These are phyloP conservation scores for Bacidia gigantensis DNA, from an alignment of 495 filamentous ascomycete genomes.

Conservation along the genomic window DNA sequence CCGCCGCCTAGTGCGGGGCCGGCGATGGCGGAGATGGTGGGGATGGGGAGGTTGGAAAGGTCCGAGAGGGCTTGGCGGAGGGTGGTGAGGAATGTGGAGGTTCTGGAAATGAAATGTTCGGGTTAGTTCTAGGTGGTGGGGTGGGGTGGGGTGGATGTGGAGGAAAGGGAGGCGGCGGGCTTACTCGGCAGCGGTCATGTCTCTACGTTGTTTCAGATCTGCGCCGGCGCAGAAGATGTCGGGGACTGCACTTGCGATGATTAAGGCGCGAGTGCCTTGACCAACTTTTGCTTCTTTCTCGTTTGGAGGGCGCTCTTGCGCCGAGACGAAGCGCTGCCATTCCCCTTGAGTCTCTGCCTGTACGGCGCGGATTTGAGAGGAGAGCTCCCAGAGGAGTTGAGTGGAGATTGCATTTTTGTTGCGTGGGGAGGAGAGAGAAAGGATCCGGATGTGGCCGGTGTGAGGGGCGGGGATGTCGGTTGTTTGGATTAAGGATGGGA, in stretches of 20 bases:
- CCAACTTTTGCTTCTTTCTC: slow-evolving; percentile 27
- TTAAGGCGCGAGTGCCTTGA: slow-evolving; percentile 57
- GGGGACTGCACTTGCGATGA: slow-evolving; percentile 66
- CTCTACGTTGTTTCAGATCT: slow-evolving; percentile 75
- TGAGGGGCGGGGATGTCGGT: slow-evolving; percentile 64
- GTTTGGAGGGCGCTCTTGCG: slow-evolving; percentile 20
- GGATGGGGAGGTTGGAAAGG: slow-evolving; percentile 61
- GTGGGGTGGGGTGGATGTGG: not conserved
- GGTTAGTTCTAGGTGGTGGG: not conserved
- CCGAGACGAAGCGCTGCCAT: slow-evolving; percentile 18
- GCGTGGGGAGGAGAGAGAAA: slow-evolving; percentile 71
- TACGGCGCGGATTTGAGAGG: slow-evolving; percentile 53
- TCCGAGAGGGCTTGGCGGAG: slow-evolving; percentile 58
- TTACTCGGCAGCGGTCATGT: slow-evolving; percentile 58
- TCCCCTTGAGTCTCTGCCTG: slow-evolving; percentile 50
- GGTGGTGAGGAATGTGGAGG: slow-evolving; percentile 54
- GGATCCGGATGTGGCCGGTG: slow-evolving; percentile 70
- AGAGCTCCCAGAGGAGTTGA: slow-evolving; percentile 55
- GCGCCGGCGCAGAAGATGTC: slow-evolving; percentile 85
- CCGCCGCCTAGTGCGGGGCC: slow-evolving; percentile 81
- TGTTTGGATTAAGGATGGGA: slow-evolving; percentile 45
- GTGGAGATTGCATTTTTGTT: slow-evolving; percentile 84
- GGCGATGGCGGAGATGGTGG: slow-evolving; percentile 74
- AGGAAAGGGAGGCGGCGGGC: slow-evolving; percentile 6
- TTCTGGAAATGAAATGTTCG: slow-evolving; percentile 32